Evolutionary conservation across 31 red algal species (phyloP).

Genomic region (Endocladia muricata): DNA sequence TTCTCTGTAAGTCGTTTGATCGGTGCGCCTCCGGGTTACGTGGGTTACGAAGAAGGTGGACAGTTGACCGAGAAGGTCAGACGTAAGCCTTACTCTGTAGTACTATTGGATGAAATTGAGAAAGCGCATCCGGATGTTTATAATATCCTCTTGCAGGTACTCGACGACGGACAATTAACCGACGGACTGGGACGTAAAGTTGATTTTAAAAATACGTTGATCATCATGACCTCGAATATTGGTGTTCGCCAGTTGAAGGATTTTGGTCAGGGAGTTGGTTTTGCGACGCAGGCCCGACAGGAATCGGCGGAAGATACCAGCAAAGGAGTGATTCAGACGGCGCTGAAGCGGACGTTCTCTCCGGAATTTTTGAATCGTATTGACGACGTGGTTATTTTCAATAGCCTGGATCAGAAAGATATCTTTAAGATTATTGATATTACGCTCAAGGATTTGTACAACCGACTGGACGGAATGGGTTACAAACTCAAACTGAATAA

Average conservation of each 20-base stretch:
- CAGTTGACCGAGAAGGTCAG: conserved; percentile 81
- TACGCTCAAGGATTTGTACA: not conserved
- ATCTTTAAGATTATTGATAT: conserved; percentile 20
- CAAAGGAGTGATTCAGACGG: too few relatives aligned
- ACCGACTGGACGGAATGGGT: not conserved
- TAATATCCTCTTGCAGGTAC: conserved; percentile 70
- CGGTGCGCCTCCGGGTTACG: conserved; percentile 85
- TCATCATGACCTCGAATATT: conserved; percentile 82
- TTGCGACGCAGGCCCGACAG: conserved; percentile 66
- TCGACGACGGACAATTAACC: conserved; percentile 83
- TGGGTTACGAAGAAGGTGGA: conserved; percentile 88
- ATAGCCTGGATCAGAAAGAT: conserved; percentile 11
- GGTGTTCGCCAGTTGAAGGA: conserved; percentile 53
- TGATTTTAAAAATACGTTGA: conserved; percentile 83
- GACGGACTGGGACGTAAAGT: conserved; percentile 69
- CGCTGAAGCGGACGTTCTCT: conserved; percentile 31
- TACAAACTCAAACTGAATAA: not conserved
- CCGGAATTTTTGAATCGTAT: conserved; percentile 65
- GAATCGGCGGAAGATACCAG: conserved; percentile 67
- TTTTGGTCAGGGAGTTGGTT: conserved; percentile 52
- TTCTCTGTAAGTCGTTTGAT: conserved; percentile 70
- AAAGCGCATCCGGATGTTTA: conserved; percentile 73
- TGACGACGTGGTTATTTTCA: conserved; percentile 55
- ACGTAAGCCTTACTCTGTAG: conserved; percentile 63
- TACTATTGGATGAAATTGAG: conserved; percentile 91